Base-by-base conservation (phyloP, 257 asterid genomes). In the Anisodus acutangulus region DNA sequence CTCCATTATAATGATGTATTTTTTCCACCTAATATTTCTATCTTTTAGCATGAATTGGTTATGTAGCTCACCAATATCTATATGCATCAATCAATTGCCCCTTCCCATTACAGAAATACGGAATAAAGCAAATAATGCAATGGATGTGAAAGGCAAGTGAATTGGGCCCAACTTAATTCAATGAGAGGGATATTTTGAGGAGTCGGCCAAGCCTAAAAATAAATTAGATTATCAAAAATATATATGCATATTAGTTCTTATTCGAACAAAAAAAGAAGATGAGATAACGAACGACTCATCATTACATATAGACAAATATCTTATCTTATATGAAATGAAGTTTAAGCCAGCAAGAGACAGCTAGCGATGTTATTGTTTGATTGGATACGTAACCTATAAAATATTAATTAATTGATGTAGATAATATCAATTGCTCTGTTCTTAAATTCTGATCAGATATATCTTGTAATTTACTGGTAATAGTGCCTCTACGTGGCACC, bases 121-220 rank as follows among this genome's bases (percentile, higher is more conserved):
- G 31, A 70, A 70, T 70, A 43, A 17, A 71, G 43, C 80, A 72
- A 45, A 72, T 19, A 72, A 72, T 49, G 26, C 19, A 72, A 49
- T 9, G 1, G 9, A 49, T 51, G 60, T 47, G 60, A 72, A 3
- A 72, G 80, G 43, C 80, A n/a, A n/a, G 43, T 74, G 60, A 22
- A 47, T 72, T 47, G 31, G 49, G 41, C 80, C 39, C 41, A 45
- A 19, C 6, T 41, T 11, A 19, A 72, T 74, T 74, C 80, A 74
- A 47, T 74, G 19, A 74, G 43, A 74, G 17, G 0, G 59, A 49
- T 22, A 74, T 26, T 9, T 13, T 76, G 16, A 45, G n/a, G 31
- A 43, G 79, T 13, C 39, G 55, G 11, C 31, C 55, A 70, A 41
- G 9, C 22, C 22, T 70, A 17, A 70, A 70, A 43, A 17, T 7